A percentile compares a stretch with the other conserved stretches of the same genome.
These are phyloP conservation scores for Claviceps paspali DNA, from an alignment of 2,329 filamentous ascomycete species.

Conservation along the genomic window DNA sequence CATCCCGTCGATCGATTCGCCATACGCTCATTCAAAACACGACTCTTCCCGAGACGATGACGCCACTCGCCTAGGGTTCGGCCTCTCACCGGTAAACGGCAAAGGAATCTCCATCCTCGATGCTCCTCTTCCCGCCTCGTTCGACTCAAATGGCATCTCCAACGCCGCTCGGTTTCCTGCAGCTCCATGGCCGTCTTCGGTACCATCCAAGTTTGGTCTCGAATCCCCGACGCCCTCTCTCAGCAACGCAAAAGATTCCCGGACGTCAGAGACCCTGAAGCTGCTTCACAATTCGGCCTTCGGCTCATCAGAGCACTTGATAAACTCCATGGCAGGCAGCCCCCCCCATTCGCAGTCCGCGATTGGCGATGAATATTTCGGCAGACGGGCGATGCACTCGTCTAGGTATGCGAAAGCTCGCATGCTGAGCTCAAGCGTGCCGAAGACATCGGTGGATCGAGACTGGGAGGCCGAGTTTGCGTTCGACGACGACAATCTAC, in stretches of 20 bases:
- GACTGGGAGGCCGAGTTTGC: slow-evolving; percentile 56
- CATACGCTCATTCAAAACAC: slow-evolving; percentile 47
- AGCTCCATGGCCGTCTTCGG: slow-evolving; percentile 79
- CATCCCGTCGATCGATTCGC: slow-evolving; percentile 43
- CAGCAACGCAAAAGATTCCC: slow-evolving; percentile 41
- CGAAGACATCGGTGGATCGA: slow-evolving; percentile 44
- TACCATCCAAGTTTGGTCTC: slow-evolving; percentile 80
- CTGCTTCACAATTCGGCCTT: slow-evolving; percentile 52
- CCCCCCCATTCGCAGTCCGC: slow-evolving; percentile 37
- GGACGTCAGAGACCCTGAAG: slow-evolving; percentile 49
- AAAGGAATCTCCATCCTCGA: slow-evolving; percentile 78
- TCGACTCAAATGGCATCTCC: slow-evolving; percentile 90
- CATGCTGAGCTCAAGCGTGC: slow-evolving; percentile 52
- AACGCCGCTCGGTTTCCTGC: slow-evolving; percentile 66
- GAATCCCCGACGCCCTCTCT: slow-evolving; percentile 72
- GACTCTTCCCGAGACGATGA: slow-evolving; percentile 70
- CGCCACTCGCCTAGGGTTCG: slow-evolving; percentile 44
- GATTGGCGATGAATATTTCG: slow-evolving; percentile 43
- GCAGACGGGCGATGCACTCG: slow-evolving; percentile 58
- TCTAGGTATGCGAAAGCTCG: slow-evolving; percentile 53
- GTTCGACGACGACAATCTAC: slow-evolving; percentile 52
- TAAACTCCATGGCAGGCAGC: slow-evolving; percentile 29
- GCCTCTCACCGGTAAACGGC: slow-evolving; percentile 60
- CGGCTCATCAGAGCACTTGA: slow-evolving; percentile 50
- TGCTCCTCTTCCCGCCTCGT: slow-evolving; percentile 82